Conservation (phyloP, 1,284 basidiomycete genomes). For the Meira miltonrushii region DNA sequence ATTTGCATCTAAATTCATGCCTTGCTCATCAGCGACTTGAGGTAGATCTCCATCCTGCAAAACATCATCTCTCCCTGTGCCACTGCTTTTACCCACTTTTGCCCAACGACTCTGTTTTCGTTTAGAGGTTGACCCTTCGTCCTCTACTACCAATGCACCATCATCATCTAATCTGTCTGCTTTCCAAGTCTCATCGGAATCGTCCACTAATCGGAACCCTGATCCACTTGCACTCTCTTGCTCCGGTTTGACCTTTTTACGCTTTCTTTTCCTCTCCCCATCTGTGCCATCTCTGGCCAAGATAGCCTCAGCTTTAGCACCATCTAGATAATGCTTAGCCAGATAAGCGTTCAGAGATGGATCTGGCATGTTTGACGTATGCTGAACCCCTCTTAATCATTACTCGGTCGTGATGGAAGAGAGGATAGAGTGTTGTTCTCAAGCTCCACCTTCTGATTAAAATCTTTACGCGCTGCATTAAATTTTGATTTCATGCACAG, state of each 20-base stretch:
- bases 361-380: constrained; percentile 29
- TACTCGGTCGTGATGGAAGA: too few relatives aligned
- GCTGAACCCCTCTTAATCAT: background rate
- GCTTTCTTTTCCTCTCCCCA: constrained; percentile 63
- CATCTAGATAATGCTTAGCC: constrained; percentile 77
- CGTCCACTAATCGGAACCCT: constrained; percentile 37
- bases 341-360: constrained; percentile 57
- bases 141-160: constrained; percentile 20
- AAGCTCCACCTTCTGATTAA: too few relatives aligned
- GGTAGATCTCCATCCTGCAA: constrained; percentile 7
- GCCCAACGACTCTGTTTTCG: constrained; percentile 17
- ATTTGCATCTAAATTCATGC: background rate
- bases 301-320: constrained; percentile 92
- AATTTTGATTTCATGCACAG: too few relatives aligned
- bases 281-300: constrained; percentile 62
- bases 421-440: too few relatives aligned
- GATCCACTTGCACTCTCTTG: constrained; percentile 8
- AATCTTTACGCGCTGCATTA: too few relatives aligned
- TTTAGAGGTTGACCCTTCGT: background rate
- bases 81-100: constrained; percentile 1
- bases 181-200: constrained; percentile 28
- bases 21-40: constrained; percentile 12
- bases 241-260: constrained; percentile 64
- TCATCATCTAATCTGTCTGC: constrained; percentile 22
- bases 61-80: constrained; percentile 5